Conservation (phyloP, 2,329 filamentous ascomycete genomes). For the Fusarium pseudoanthophilum region DNA sequence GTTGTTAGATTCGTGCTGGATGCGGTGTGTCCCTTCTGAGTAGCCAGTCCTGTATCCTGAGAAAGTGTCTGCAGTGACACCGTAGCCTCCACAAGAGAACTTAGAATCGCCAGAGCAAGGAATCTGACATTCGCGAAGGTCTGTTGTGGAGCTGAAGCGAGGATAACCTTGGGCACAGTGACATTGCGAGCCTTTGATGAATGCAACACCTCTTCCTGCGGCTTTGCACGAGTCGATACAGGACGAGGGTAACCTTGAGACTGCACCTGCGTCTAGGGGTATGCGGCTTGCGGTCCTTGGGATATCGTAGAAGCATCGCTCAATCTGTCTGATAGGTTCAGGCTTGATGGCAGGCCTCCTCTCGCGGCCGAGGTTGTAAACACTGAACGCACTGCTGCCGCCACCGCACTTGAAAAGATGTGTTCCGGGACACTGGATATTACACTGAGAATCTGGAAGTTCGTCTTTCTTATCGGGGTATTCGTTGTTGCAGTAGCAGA, state of each 20-base stretch:
- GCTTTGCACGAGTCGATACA: not conserved
- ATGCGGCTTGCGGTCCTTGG: not conserved
- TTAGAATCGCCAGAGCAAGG: not conserved
- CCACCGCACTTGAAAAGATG: not conserved
- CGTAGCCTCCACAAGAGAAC: not conserved
- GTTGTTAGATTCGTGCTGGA: not conserved
- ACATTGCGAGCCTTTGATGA: not conserved
- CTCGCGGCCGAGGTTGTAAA: not conserved
- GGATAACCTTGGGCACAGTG: slow-evolving; percentile 8
- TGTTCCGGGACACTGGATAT: not conserved
- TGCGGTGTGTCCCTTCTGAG: not conserved
- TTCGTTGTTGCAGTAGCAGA: not conserved
- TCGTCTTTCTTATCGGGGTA: not conserved
- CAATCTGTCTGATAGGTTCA: not conserved
- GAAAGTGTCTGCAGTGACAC: not conserved
- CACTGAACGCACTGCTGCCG: not conserved
- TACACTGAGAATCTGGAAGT: not conserved
- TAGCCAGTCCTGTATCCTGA: not conserved
- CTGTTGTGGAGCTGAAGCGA: rapidly evolving
- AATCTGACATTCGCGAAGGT: not conserved
- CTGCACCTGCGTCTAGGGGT: rapidly evolving
- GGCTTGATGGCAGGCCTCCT: rapidly evolving
- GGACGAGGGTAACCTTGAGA: not conserved
- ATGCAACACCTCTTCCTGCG: not conserved
- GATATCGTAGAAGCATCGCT: not conserved